Conservation (phyloP, 495 filamentous ascomycete genomes). For the Poronia punctata region DNA sequence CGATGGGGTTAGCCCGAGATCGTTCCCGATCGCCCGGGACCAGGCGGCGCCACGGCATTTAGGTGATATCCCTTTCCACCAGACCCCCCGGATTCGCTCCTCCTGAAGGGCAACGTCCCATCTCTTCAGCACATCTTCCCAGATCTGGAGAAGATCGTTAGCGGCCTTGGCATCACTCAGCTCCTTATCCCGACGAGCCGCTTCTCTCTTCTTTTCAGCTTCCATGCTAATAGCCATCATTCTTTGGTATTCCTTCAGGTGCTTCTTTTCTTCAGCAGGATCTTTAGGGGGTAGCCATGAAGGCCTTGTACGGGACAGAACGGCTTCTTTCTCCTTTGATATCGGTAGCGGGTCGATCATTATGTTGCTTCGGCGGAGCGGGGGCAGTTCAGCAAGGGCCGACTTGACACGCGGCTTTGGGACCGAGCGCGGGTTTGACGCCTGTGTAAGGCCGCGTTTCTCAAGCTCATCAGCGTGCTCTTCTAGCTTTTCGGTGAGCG, state of each 20-base stretch:
- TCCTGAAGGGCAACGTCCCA: conserved; percentile 74
- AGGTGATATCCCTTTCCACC: conserved; percentile 87
- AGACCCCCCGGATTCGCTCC: conserved; percentile 74
- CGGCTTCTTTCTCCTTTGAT: conserved; percentile 93
- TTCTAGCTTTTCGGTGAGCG: conserved; percentile 83
- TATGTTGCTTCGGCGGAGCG: conserved; percentile 75
- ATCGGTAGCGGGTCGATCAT: conserved; percentile 96
- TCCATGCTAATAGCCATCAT: conserved; percentile 85
- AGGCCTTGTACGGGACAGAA: conserved; percentile 82
- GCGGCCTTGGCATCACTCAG: conserved; percentile 49
- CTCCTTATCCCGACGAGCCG: conserved; percentile 39
- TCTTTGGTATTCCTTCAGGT: conserved; percentile 83
- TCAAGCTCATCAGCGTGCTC: conserved; percentile 66
- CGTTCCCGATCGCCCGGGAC: conserved; percentile 81
- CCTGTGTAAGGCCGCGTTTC: conserved; percentile 21
- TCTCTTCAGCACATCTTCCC: conserved; percentile 83
- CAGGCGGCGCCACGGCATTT: conserved; percentile 78
- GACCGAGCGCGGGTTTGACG: conserved; percentile 11
- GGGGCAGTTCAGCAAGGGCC: conserved; percentile 63
- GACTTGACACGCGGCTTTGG: conserved; percentile 52
- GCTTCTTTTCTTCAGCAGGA: conserved; percentile 84
- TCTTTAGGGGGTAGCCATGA: conserved; percentile 95
- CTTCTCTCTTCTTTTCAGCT: conserved; percentile 51
- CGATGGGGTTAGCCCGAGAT: conserved; percentile 66
- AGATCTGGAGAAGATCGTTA: conserved; percentile 67